These are phyloP conservation scores for Nicotiana paniculata DNA, from an alignment of 257 asterid species.

Conservation along the genomic window DNA sequence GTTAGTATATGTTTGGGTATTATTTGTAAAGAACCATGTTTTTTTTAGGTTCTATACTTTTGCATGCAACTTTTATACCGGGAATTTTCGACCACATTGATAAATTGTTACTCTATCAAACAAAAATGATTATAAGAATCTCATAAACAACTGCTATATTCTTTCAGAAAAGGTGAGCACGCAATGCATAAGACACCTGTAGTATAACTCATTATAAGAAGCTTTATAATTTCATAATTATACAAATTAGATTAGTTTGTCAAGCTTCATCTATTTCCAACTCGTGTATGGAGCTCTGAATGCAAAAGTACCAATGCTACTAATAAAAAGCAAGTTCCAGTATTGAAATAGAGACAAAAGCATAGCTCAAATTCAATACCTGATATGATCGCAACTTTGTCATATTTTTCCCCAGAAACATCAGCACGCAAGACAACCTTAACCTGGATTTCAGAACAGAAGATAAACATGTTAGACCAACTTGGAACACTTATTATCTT, in stretches of 20 bases:
- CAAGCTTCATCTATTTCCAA: neutral
- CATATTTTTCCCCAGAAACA: slow-evolving; percentile 57
- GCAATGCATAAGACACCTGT: neutral
- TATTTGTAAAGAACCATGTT: neutral
- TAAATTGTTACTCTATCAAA: neutral
- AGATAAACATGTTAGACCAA: slow-evolving; percentile 5
- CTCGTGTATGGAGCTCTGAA: neutral
- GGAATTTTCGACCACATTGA: neutral
- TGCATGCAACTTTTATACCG: neutral
- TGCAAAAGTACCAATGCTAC: neutral
- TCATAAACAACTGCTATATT: neutral
- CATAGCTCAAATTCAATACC: slow-evolving; percentile 34
- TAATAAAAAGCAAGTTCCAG: neutral
- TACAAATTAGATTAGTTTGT: neutral
- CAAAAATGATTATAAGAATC: neutral
- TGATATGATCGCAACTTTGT: slow-evolving; percentile 92
- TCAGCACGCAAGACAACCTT: slow-evolving; percentile 97
- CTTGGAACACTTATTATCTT: neutral
- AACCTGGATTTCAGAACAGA: slow-evolving; percentile 37
- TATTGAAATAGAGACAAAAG: neutral
- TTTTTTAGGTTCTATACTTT: neutral
- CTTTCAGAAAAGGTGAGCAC: neutral
- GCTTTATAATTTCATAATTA: neutral
- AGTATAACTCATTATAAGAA: neutral
- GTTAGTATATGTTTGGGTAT: neutral